Conservation (phyloP, 164 flowering plant genomes). For the Umbilicus rupestris region DNA sequence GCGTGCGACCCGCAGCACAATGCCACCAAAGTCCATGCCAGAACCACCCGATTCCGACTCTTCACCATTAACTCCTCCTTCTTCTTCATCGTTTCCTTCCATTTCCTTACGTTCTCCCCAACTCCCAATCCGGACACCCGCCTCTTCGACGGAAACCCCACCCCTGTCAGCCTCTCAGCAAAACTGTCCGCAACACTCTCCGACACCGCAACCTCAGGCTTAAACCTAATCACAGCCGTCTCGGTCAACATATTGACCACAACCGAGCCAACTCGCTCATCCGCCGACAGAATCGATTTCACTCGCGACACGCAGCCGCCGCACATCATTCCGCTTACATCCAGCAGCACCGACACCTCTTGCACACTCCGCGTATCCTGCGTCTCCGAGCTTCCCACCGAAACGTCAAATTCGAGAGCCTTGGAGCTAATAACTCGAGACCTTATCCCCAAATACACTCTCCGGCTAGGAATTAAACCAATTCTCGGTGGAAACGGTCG, state of each 20-base stretch:
- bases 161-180: conserved; percentile 54
- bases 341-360: conserved; percentile 37
- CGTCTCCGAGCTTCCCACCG: background rate
- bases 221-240: conserved; percentile 67
- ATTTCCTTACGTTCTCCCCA: conserved; percentile 71
- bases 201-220: conserved; percentile 20
- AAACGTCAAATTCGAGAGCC: background rate
- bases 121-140: conserved; percentile 58
- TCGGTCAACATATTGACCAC: conserved; percentile 86
- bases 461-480: background rate
- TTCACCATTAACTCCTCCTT: conserved; percentile 52
- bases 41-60: conserved; percentile 57
- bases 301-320: conserved; percentile 91
- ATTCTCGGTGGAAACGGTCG: background rate
- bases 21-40: conserved; percentile 95
- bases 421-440: background rate
- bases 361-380: background rate
- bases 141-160: conserved; percentile 67
- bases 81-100: conserved; percentile 78
- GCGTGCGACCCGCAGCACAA: conserved; percentile 85
- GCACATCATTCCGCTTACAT: conserved; percentile 94
- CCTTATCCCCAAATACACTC: background rate
- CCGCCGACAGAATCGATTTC: conserved; percentile 55
- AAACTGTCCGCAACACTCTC: conserved; percentile 45
- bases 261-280: conserved; percentile 72